A percentile compares a stretch with the other conserved stretches of the same genome.
phyloP scores from a whole-genome alignment of 495 filamentous ascomycete species.

The Saxophila tyrrhenica region DNA sequence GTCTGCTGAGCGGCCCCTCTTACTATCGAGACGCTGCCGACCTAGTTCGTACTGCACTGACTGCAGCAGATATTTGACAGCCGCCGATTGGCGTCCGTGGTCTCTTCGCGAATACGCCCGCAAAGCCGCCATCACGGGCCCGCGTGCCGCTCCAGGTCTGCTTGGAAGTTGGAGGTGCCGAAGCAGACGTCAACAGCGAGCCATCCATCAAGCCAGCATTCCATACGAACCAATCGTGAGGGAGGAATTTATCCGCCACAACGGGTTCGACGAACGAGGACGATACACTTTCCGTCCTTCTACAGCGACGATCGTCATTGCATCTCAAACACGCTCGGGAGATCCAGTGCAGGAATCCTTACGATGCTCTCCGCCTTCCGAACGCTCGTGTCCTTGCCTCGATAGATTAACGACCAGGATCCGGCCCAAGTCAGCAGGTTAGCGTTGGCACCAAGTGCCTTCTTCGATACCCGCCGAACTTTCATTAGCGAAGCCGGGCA shows the following conservation, averaged over 20 bases:
- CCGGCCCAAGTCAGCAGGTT: neutral
- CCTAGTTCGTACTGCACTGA: neutral
- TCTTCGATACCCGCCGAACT: neutral
- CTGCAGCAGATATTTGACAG: neutral
- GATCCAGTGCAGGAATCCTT: conserved; percentile 6
- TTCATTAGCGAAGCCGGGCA: neutral
- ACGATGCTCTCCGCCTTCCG: conserved; percentile 4
- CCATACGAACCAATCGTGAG: neutral
- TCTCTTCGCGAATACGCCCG: too few relatives aligned
- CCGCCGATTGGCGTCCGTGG: too few relatives aligned
- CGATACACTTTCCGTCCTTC: neutral
- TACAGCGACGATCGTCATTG: conserved; percentile 8
- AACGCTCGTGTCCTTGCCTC: conserved; percentile 1
- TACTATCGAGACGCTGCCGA: too few relatives aligned
- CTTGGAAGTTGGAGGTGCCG: too few relatives aligned
- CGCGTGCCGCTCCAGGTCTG: too few relatives aligned
- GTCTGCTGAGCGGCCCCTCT: too few relatives aligned
- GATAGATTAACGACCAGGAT: conserved; percentile 18
- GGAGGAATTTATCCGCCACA: neutral
- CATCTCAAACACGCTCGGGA: neutral
- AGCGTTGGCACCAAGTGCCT: neutral
- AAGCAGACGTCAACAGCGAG: too few relatives aligned
- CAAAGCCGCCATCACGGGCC: too few relatives aligned
- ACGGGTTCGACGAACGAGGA: neutral
- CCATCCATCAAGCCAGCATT: neutral